These are phyloP conservation scores for Suillus occidentalis DNA, from an alignment of 768 basidiomycete species.

Conservation along the genomic window DNA sequence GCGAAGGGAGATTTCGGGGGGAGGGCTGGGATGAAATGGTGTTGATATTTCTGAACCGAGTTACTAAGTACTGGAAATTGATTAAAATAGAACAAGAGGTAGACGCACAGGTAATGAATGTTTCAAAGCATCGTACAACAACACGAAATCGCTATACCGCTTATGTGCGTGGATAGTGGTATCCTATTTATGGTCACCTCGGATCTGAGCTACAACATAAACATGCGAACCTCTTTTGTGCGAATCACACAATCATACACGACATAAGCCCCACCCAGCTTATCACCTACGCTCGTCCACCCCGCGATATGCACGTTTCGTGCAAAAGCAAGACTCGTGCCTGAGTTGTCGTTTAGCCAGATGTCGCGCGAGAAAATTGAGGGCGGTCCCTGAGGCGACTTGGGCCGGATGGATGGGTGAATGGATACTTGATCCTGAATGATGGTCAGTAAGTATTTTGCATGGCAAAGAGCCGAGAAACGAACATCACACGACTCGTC, in stretches of 20 bases:
- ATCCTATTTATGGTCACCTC: slow-evolving; percentile 36
- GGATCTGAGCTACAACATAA: background rate
- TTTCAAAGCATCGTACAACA: slow-evolving; percentile 48
- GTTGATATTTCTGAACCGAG: slow-evolving; percentile 40
- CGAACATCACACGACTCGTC: slow-evolving; percentile 58
- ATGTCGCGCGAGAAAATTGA: slow-evolving; percentile 71
- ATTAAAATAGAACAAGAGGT: slow-evolving; percentile 2
- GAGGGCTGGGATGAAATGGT: slow-evolving; percentile 52
- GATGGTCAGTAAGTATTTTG: background rate
- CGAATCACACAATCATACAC: slow-evolving; percentile 73
- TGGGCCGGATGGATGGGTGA: slow-evolving; percentile 14
- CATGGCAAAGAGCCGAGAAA: background rate
- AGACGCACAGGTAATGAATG: slow-evolving; percentile 52
- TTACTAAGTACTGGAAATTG: background rate
- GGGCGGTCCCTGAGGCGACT: slow-evolving; percentile 37
- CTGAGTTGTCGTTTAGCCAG: slow-evolving; percentile 63
- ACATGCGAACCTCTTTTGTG: slow-evolving; percentile 52
- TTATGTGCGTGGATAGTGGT: slow-evolving; percentile 66
- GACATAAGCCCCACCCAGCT: slow-evolving; percentile 61
- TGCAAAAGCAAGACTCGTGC: slow-evolving; percentile 56
- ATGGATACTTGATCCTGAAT: slow-evolving; percentile 18
- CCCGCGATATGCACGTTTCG: slow-evolving; percentile 64
- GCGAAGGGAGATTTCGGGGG: slow-evolving; percentile 71
- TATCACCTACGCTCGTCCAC: slow-evolving; percentile 74
- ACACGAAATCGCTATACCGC: slow-evolving; percentile 65